Percentiles rank a stretch among this genome's conserved stretches.
These are phyloP conservation scores for Euphrasia confusa DNA, from an alignment of 257 asterid species.

Conservation along the genomic window DNA sequence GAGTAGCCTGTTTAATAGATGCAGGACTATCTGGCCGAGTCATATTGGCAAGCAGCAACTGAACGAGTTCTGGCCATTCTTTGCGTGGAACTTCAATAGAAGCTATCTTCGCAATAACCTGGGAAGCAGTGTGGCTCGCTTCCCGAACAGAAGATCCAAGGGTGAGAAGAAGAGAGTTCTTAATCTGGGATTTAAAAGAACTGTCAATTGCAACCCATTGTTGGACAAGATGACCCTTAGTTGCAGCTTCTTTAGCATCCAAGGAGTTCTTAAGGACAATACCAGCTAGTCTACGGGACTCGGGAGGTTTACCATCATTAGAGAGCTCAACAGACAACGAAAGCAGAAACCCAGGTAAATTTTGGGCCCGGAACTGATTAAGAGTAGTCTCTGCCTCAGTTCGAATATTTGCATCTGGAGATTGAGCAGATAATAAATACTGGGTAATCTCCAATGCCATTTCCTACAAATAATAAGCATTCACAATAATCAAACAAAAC, in stretches of 20 bases:
- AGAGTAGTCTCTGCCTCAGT: constrained; percentile 65
- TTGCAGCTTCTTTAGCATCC: constrained; percentile 73
- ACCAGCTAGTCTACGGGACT: constrained; percentile 83
- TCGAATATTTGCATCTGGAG: constrained; percentile 74
- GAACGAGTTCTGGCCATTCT: constrained; percentile 87
- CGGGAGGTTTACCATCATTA: constrained; percentile 61
- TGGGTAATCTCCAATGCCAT: constrained; percentile 88
- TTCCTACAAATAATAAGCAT: constrained; percentile 27
- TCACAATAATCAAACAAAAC: not conserved
- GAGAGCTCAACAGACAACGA: constrained; percentile 73
- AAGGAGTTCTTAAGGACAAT: constrained; percentile 70
- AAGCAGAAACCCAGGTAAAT: constrained; percentile 61
- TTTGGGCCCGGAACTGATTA: constrained; percentile 65
- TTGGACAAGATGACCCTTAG: constrained; percentile 53
- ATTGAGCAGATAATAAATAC: constrained; percentile 76
- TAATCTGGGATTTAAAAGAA: constrained; percentile 60
- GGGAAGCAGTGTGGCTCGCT: constrained; percentile 79
- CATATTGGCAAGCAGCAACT: constrained; percentile 58
- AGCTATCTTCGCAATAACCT: constrained; percentile 82
- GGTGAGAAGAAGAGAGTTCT: constrained; percentile 51
- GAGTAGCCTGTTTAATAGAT: constrained; percentile 64
- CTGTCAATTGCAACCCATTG: constrained; percentile 63
- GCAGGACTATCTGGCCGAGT: constrained; percentile 58
- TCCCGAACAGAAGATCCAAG: constrained; percentile 62
- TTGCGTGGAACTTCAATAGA: constrained; percentile 70